Base-by-base conservation (phyloP, 1,139 yeast species). In the Debaryomyces subglobosus region DNA sequence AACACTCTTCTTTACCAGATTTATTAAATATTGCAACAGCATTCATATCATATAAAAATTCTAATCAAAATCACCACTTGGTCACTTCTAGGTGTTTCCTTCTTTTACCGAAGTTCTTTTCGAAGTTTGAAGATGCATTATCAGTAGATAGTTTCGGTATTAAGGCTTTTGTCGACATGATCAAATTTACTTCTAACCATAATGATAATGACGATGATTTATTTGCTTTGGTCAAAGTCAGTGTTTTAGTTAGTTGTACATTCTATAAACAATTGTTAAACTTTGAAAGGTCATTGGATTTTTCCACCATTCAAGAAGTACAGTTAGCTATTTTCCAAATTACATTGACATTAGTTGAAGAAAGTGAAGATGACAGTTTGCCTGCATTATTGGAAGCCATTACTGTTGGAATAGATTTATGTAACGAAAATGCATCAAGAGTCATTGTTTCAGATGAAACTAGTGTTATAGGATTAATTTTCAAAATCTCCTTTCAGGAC, bases 351-450 rank as follows among this genome's bases (percentile, higher is more conserved):
- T 64, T 91, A n/a, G 63, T 79, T 2, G 79, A 77, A 1, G 86
- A 82, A 1, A 81, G 96, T 1, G 89, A 84, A 44, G 97, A 89
- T 43, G 98, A 92, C 58, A 81, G 96, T 0, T 84, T 89, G 25
- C 82, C 94, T 0, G 76, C 87, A 42, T 67, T 91, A 44, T 77
- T 89, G n/a, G 97, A 91, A 61, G 81, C 87, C 0, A 67, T 88
- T 25, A 75, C 84, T 1, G 74, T 77, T 9, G 79, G 85, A 2
- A 73, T 87, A 49, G 69, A 78, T 49, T 69, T 79, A 8, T 67
- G 69, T 48, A 71, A 76, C 5, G 50, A 63, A 1, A 64, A 69
- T 35, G 74, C 81, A 0, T 59, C 71, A 0, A 55, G 57, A 15
- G 67, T 76, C 1, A 40, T 43, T 6, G 43, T 67, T 4, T 53